phyloP scores from a whole-genome alignment of 2,329 filamentous ascomycete genomes.

The Aspergillus sp. region DNA sequence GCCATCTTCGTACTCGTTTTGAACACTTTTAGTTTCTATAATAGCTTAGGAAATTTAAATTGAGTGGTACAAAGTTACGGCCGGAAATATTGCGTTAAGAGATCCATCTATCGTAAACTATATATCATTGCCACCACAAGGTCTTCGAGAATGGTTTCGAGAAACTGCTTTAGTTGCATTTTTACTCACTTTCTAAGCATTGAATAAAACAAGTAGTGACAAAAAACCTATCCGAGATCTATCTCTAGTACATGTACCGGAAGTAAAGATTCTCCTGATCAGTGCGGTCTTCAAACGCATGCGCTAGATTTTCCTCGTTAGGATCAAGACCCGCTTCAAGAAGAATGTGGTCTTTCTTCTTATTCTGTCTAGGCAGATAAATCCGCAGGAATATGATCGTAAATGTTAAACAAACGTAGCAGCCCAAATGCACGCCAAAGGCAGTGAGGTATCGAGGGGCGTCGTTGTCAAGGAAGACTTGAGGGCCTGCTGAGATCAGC shows the following conservation, averaged over 20 bases:
- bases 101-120: too few species aligned
- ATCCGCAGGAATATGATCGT: constrained; percentile 60
- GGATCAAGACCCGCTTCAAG: constrained; percentile 44
- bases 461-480: constrained; percentile 63
- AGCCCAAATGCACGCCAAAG: constrained; percentile 68
- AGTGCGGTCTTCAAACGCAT: constrained; percentile 64
- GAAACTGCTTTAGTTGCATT: too few species aligned
- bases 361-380: constrained; percentile 60
- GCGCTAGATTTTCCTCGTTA: constrained; percentile 44
- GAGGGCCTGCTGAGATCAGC: constrained; percentile 39
- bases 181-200: too few species aligned
- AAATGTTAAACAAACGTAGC: constrained; percentile 62
- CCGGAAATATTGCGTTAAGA: too few species aligned
- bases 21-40: too few species aligned
- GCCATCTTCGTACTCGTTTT: not conserved
- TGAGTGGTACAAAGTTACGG: too few species aligned
- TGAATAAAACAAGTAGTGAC: too few species aligned
- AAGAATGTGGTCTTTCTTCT: constrained; percentile 53
- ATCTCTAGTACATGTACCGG: constrained; percentile 52
- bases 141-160: too few species aligned
- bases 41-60: too few species aligned
- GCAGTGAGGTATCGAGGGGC: constrained; percentile 68
- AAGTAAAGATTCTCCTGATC: constrained; percentile 63
- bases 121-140: too few species aligned
- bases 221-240: too few species aligned